Conservation (phyloP, 2,329 filamentous ascomycete species). For the Leptographium lundbergii region DNA sequence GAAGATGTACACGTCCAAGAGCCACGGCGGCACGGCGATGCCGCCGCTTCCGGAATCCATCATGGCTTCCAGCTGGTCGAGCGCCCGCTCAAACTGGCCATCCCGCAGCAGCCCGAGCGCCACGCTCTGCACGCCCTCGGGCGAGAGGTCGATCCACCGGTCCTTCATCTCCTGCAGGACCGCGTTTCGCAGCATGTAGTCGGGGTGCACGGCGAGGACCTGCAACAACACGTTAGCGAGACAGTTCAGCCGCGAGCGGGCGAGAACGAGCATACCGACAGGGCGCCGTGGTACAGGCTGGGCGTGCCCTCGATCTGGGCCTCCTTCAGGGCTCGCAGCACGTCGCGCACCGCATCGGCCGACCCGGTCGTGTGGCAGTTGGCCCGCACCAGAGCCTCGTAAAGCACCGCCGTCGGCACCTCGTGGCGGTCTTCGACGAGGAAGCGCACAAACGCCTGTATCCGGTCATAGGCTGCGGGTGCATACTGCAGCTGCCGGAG, state of each 20-base stretch:
- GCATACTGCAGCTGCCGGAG: constrained; percentile 27
- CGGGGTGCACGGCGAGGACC: constrained; percentile 70
- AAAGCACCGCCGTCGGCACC: constrained; percentile 45
- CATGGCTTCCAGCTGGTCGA: constrained; percentile 58
- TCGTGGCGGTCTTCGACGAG: constrained; percentile 45
- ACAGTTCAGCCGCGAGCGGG: not conserved
- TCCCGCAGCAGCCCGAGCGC: constrained; percentile 68
- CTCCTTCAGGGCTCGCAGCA: constrained; percentile 62
- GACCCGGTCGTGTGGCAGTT: constrained; percentile 59
- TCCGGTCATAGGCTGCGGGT: constrained; percentile 24
- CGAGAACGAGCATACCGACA: constrained; percentile 40
- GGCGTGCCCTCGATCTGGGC: constrained; percentile 50
- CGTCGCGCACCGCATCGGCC: constrained; percentile 42
- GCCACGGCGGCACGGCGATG: constrained; percentile 48
- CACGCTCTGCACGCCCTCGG: constrained; percentile 51
- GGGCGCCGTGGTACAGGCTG: constrained; percentile 55
- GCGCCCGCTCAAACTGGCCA: constrained; percentile 67
- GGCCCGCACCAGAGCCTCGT: constrained; percentile 61
- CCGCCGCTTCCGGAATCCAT: constrained; percentile 29
- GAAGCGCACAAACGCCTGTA: constrained; percentile 38
- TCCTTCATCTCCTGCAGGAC: constrained; percentile 63
- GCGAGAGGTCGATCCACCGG: constrained; percentile 54
- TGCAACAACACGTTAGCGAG: constrained; percentile 17
- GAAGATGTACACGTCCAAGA: constrained; percentile 67
- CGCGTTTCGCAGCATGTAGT: constrained; percentile 62